These are phyloP conservation scores for Cryptococcus sp. DNA, from an alignment of 1,284 basidiomycete genomes.

Conservation along the genomic window DNA sequence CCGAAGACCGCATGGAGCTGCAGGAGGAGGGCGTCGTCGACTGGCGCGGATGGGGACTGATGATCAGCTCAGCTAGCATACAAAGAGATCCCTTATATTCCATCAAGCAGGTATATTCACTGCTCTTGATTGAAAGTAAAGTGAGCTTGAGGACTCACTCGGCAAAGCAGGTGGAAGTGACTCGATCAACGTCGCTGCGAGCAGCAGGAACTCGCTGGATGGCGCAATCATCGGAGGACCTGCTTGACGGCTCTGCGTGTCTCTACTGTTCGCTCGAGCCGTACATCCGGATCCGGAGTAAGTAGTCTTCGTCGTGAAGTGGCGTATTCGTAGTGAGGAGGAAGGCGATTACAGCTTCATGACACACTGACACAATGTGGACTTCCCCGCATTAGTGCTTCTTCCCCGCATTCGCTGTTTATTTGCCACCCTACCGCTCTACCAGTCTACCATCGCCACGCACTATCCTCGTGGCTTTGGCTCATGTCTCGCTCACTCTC, in stretches of 20 bases:
- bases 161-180: conserved; percentile 23
- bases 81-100: neutral
- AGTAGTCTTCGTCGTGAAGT: too few species aligned
- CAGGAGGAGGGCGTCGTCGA: conserved; percentile 30
- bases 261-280: too few species aligned
- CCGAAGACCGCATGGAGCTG: conserved; percentile 46
- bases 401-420: neutral
- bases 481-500: neutral
- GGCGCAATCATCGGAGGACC: conserved; percentile 3
- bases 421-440: neutral
- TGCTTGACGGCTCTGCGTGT: too few species aligned
- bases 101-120: neutral
- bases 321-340: too few species aligned
- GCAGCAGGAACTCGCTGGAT: conserved; percentile 27
- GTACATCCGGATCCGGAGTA: too few species aligned
- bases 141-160: conserved; percentile 1
- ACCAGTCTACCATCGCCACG: too few species aligned
- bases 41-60: conserved; percentile 2
- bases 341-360: too few species aligned
- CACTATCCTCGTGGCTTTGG: too few species aligned
- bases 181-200: conserved; percentile 32
- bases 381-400: too few species aligned
- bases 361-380: too few species aligned
- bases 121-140: too few species aligned
- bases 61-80: neutral